Conservation (phyloP, 371 early-diverging fungal species). For the Mucor sp. region DNA sequence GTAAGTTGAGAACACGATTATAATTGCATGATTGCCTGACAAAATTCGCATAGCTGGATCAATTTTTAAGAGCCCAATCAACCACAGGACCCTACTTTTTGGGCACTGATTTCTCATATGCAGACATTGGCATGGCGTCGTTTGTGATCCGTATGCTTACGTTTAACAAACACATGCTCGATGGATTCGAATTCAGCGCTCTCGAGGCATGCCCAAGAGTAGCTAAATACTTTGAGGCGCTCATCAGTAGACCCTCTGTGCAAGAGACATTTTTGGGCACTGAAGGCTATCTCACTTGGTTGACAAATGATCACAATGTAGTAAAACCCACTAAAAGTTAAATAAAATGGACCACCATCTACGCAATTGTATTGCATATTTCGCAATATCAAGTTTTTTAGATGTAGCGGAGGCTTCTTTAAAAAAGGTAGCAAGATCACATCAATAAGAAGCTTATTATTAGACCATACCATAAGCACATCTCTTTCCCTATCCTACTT, state of each 20-base stretch:
- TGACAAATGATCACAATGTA: background rate
- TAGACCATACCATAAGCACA: too few relatives aligned
- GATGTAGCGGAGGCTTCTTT: background rate
- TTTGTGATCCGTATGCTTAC: slow-evolving; percentile 35
- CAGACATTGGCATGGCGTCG: slow-evolving; percentile 54
- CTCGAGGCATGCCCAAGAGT: slow-evolving; percentile 1
- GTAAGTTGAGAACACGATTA: background rate
- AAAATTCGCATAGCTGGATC: background rate
- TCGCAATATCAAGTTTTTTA: background rate
- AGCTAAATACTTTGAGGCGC: background rate
- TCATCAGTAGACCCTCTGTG: background rate
- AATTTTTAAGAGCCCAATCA: slow-evolving; percentile 24
- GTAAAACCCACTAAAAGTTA: background rate
- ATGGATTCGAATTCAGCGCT: background rate
- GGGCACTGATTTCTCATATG: slow-evolving; percentile 51
- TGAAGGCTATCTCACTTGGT: background rate
- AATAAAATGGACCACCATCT: background rate
- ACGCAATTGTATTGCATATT: background rate
- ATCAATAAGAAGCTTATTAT: too few relatives aligned
- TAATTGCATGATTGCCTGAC: background rate
- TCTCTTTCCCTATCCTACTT: too few relatives aligned
- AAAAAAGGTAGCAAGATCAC: background rate
- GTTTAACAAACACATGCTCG: background rate
- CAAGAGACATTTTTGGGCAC: background rate
- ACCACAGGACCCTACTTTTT: slow-evolving; percentile 58